Evolutionary conservation across 1,284 basidiomycete species (phyloP).

Genomic region (Ganoderma meredithae): DNA sequence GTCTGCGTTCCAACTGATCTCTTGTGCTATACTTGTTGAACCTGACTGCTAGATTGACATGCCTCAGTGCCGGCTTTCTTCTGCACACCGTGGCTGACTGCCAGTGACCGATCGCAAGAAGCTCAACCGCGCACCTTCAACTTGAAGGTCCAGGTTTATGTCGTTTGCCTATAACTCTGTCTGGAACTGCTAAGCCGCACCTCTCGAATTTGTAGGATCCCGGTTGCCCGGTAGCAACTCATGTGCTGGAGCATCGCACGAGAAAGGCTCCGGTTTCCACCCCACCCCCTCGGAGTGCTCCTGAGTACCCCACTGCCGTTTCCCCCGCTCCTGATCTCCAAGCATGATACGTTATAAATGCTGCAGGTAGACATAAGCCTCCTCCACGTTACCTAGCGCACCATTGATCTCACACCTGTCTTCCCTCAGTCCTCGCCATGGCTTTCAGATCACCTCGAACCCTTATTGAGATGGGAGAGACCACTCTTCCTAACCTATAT

Average conservation of each 20-base stretch:
- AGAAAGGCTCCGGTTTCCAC: neutral
- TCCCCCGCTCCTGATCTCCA: neutral
- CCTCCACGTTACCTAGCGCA: neutral
- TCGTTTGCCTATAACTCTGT: neutral
- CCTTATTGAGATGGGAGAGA: slow-evolving; percentile 1
- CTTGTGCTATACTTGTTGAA: neutral
- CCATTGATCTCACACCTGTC: neutral
- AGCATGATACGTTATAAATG: neutral
- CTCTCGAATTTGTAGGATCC: neutral
- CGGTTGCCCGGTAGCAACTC: neutral
- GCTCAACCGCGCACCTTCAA: too few relatives aligned
- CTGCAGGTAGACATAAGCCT: neutral
- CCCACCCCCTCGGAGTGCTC: neutral
- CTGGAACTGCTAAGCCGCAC: neutral
- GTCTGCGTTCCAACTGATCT: too few relatives aligned
- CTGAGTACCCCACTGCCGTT: neutral
- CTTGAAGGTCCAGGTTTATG: neutral
- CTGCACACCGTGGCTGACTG: too few relatives aligned
- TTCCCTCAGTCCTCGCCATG: neutral
- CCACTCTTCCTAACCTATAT: slow-evolving; percentile 42
- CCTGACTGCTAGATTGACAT: neutral
- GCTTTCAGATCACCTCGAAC: neutral
- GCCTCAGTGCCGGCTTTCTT: neutral
- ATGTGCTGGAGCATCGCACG: neutral
- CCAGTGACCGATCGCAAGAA: too few relatives aligned